A percentile compares a stretch with the other conserved stretches of the same genome.
phyloP scores from a whole-genome alignment of 2,329 filamentous ascomycete species.

The Tolypocladium cylindrosporum region DNA sequence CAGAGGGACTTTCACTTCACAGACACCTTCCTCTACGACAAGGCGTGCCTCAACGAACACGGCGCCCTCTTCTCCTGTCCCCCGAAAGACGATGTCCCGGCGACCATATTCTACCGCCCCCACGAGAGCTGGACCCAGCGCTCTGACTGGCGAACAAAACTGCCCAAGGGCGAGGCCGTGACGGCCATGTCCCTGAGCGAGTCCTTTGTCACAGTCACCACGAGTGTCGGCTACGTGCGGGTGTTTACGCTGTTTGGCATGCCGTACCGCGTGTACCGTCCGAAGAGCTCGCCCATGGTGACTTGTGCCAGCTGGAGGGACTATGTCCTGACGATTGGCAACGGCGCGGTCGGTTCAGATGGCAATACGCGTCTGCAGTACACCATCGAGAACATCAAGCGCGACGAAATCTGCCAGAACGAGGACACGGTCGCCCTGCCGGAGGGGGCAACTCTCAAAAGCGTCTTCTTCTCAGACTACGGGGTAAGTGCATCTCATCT shows the following conservation, averaged over 20 bases:
- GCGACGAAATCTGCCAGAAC: slow-evolving; percentile 88
- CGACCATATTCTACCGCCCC: slow-evolving; percentile 88
- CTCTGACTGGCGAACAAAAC: slow-evolving; percentile 76
- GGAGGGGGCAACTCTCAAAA: slow-evolving; percentile 61
- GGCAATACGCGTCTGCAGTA: slow-evolving; percentile 74
- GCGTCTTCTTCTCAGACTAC: slow-evolving; percentile 82
- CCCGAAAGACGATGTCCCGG: slow-evolving; percentile 53
- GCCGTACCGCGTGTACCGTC: slow-evolving; percentile 78
- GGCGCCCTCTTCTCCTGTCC: slow-evolving; percentile 80
- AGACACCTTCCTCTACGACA: slow-evolving; percentile 91
- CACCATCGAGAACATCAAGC: slow-evolving; percentile 88
- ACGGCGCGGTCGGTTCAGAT: slow-evolving; percentile 73
- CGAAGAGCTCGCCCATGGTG: slow-evolving; percentile 82
- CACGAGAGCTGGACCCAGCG: slow-evolving; percentile 94
- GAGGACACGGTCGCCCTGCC: slow-evolving; percentile 85
- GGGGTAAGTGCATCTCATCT: slow-evolving; percentile 49
- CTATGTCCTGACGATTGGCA: slow-evolving; percentile 93
- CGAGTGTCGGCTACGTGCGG: slow-evolving; percentile 77
- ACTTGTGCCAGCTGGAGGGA: slow-evolving; percentile 91
- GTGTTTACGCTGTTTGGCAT: slow-evolving; percentile 90
- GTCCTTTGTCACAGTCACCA: slow-evolving; percentile 83
- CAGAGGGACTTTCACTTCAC: slow-evolving; percentile 96
- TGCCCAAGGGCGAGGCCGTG: slow-evolving; percentile 82
- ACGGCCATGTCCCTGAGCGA: slow-evolving; percentile 85
- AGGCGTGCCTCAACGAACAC: slow-evolving; percentile 80